A percentile compares a stretch with the other conserved stretches of the same genome.
Evolutionary conservation across 768 basidiomycete genomes (phyloP).

Genomic region (Xerocomellus amylosporus): DNA sequence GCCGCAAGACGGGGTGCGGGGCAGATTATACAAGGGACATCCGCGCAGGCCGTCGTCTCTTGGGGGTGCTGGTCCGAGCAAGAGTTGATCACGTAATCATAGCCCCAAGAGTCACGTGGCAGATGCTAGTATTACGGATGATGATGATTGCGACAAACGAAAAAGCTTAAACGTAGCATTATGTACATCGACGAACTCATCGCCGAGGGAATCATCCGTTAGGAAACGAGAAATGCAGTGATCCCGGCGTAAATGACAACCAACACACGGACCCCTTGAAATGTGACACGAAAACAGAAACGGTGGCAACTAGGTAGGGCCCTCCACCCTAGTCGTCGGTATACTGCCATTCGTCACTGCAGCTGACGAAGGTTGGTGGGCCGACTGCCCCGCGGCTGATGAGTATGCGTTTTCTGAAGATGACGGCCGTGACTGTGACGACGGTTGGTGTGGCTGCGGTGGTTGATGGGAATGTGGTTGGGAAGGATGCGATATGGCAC

Average conservation of each 20-base stretch:
- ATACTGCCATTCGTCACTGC: slow-evolving; percentile 40
- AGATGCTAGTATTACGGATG: background rate
- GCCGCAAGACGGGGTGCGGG: background rate
- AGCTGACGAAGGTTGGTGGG: slow-evolving; percentile 28
- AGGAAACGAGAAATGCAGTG: slow-evolving; percentile 23
- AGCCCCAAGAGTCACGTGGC: background rate
- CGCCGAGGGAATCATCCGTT: slow-evolving; percentile 23
- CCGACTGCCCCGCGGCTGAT: slow-evolving; percentile 37
- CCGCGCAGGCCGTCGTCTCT: background rate
- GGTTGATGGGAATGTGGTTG: slow-evolving; percentile 34
- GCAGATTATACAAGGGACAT: slow-evolving; percentile 1
- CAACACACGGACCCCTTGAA: slow-evolving; percentile 18
- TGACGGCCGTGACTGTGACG: slow-evolving; percentile 51
- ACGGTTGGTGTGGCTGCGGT: slow-evolving; percentile 31
- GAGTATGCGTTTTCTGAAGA: slow-evolving; percentile 61
- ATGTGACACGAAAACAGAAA: slow-evolving; percentile 6
- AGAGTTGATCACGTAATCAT: slow-evolving; percentile 27
- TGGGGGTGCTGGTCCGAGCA: slow-evolving; percentile 1
- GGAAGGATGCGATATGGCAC: slow-evolving; percentile 42
- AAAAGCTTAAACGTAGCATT: slow-evolving; percentile 18
- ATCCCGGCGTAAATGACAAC: slow-evolving; percentile 22
- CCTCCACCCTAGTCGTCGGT: slow-evolving; percentile 42
- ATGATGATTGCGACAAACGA: slow-evolving; percentile 9
- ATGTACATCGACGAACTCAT: slow-evolving; percentile 31
- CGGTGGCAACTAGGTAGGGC: slow-evolving; percentile 31